These are phyloP conservation scores for Leccinellum albellum DNA, from an alignment of 768 basidiomycete genomes.

Conservation along the genomic window DNA sequence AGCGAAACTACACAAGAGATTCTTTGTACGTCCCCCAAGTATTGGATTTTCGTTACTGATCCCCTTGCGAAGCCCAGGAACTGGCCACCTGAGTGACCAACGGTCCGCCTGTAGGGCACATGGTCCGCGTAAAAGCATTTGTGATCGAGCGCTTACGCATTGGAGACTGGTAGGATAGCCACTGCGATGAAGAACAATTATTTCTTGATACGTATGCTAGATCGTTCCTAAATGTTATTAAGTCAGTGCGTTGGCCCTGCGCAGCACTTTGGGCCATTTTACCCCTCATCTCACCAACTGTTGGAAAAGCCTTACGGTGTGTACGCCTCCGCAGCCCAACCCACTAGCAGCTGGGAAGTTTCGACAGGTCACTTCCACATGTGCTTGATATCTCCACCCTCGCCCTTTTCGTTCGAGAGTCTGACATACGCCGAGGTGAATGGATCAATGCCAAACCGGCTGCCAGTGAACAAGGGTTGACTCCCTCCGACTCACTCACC, in stretches of 20 bases:
- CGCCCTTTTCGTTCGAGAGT: too few species aligned
- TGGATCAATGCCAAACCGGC: too few species aligned
- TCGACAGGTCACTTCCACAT: too few species aligned
- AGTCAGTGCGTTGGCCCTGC: not conserved
- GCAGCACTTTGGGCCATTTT: too few species aligned
- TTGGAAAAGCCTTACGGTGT: too few species aligned
- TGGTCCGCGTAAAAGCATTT: not conserved
- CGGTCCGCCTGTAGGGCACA: not conserved
- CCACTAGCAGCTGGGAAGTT: too few species aligned
- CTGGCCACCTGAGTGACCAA: conserved; percentile 21
- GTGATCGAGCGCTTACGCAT: not conserved
- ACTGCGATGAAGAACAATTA: not conserved
- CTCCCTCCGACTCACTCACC: too few species aligned
- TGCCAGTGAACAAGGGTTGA: too few species aligned
- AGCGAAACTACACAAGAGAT: conserved; percentile 19
- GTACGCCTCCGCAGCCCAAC: too few species aligned
- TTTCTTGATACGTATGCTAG: not conserved
- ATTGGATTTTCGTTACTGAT: not conserved
- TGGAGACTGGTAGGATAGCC: not conserved
- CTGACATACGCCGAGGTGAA: too few species aligned
- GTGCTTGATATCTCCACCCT: too few species aligned
- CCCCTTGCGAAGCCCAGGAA: conserved; percentile 4
- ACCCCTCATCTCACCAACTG: too few species aligned
- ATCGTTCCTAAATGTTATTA: not conserved
- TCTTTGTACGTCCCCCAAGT: conserved; percentile 20